Evolutionary conservation across 148 eudicot genomes (phyloP).

Genomic region (Beta vulgaris): DNA sequence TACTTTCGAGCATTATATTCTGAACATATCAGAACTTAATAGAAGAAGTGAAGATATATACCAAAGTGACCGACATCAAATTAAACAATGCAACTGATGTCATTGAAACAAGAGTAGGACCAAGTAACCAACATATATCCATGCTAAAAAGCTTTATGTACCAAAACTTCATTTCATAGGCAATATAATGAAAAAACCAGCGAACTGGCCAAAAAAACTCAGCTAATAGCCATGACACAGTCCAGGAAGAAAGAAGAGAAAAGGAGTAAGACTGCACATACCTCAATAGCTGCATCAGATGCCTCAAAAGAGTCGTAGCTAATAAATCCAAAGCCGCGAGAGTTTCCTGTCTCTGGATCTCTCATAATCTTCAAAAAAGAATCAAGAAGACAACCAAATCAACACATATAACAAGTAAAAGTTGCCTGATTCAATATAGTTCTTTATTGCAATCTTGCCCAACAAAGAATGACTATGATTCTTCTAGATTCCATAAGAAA

Average conservation of each 20-base stretch:
- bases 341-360: slow-evolving; percentile 95
- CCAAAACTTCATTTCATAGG: neutral
- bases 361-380: slow-evolving; percentile 76
- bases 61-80: too few species aligned
- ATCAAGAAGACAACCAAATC: slow-evolving; percentile 25
- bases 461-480: neutral
- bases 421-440: neutral
- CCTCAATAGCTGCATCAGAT: slow-evolving; percentile 97
- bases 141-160: neutral
- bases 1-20: too few species aligned
- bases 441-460: neutral
- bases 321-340: slow-evolving; percentile 94
- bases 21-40: too few species aligned
- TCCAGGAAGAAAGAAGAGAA: neutral
- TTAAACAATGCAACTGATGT: neutral
- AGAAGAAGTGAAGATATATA: neutral
- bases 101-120: too few species aligned
- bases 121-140: neutral
- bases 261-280: slow-evolving; percentile 21
- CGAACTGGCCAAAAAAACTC: neutral
- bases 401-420: slow-evolving; percentile 5
- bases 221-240: neutral
- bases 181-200: neutral
- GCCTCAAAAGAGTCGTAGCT: slow-evolving; percentile 97
- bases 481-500: neutral